A percentile compares a stretch with the other conserved stretches of the same genome.
Conservation (phyloP, 306 rosid species). For the Begonia fuchsioides region DNA sequence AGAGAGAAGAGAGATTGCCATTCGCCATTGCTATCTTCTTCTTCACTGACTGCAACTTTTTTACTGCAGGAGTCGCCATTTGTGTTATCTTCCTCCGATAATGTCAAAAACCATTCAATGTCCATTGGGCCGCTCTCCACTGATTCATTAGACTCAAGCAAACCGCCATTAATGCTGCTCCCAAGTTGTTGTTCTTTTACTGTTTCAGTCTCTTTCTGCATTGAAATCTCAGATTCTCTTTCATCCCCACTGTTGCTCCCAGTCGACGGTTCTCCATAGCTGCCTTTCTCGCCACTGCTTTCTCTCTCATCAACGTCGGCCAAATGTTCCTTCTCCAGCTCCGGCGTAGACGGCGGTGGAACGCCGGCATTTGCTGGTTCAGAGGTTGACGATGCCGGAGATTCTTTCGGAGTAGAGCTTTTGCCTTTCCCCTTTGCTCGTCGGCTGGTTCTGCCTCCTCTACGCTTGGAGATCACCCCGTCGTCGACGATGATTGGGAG, state of each 20-base stretch:
- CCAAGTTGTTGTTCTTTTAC: constrained; percentile 4
- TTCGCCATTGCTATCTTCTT: constrained; percentile 13
- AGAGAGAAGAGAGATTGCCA: constrained; percentile 12
- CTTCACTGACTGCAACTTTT: constrained; percentile 3
- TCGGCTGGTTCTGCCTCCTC: constrained; percentile 19
- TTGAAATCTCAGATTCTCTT: neutral
- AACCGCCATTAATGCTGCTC: constrained; percentile 15
- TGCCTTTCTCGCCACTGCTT: too few relatives aligned
- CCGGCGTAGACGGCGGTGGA: constrained; percentile 14
- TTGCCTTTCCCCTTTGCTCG: constrained; percentile 1
- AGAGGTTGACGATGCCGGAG: neutral
- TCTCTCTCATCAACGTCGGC: neutral
- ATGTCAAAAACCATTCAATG: constrained; percentile 15
- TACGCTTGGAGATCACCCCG: constrained; percentile 12
- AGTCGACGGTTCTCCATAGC: too few relatives aligned
- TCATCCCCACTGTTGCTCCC: neutral
- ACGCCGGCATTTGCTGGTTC: neutral
- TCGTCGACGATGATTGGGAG: neutral
- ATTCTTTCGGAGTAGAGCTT: neutral
- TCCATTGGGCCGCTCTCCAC: constrained; percentile 14
- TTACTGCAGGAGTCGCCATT: constrained; percentile 1
- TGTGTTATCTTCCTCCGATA: constrained; percentile 19
- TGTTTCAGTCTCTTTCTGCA: neutral
- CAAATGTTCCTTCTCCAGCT: constrained; percentile 14
- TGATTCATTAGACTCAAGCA: constrained; percentile 14